phyloP scores from a whole-genome alignment of 352 stramenopile genomes.

The Pythium dissimile region DNA sequence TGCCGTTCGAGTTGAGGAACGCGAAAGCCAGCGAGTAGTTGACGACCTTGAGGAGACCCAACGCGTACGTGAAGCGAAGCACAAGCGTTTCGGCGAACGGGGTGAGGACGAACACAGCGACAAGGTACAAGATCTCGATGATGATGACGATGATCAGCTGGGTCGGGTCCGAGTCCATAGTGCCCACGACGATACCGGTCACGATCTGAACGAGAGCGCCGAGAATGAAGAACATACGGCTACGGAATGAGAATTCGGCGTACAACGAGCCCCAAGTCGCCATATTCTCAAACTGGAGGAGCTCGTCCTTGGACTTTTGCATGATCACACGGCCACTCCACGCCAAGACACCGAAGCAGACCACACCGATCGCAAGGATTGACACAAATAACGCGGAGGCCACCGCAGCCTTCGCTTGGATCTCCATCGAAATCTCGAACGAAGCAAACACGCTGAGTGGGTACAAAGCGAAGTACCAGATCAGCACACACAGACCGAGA shows the following conservation, averaged over 20 bases:
- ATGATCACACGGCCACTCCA: constrained; percentile 49
- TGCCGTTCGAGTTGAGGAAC: constrained; percentile 40
- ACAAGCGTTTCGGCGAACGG: constrained; percentile 39
- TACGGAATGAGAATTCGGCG: constrained; percentile 53
- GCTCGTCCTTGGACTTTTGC: constrained; percentile 51
- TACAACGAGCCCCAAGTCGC: constrained; percentile 64
- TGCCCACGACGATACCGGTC: constrained; percentile 49
- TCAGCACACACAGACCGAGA: constrained; percentile 53
- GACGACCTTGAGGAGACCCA: constrained; percentile 53
- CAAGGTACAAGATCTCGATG: constrained; percentile 49
- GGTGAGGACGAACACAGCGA: constrained; percentile 18
- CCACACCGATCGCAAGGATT: constrained; percentile 40
- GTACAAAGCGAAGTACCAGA: constrained; percentile 62
- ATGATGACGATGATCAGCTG: constrained; percentile 53
- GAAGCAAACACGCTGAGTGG: constrained; percentile 54
- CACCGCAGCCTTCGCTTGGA: constrained; percentile 23
- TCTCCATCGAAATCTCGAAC: constrained; percentile 72
- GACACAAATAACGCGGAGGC: constrained; percentile 25
- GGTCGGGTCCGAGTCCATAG: constrained; percentile 45
- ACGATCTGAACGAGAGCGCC: constrained; percentile 51
- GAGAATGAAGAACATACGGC: constrained; percentile 65
- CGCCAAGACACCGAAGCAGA: constrained; percentile 27
- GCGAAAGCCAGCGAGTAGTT: constrained; percentile 57
- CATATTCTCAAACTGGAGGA: constrained; percentile 56
- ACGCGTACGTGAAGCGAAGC: constrained; percentile 52